Conservation (phyloP, 2,329 filamentous ascomycete species). For the Fusarium pilosicola region DNA sequence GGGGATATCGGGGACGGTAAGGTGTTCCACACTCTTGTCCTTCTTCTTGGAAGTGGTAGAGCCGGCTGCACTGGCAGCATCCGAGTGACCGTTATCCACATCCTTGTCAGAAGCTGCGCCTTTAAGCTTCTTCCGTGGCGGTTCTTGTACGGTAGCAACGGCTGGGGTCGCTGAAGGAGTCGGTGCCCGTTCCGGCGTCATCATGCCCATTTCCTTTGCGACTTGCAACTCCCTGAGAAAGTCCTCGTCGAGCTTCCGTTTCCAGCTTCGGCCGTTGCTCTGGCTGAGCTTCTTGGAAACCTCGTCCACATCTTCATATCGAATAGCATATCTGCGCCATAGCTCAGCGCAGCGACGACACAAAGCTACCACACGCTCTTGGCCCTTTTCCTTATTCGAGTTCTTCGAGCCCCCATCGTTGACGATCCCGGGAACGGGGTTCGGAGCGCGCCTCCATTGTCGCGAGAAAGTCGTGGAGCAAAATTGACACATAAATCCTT, state of each 20-base stretch:
- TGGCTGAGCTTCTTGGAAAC: constrained; percentile 86
- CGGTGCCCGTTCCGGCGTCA: constrained; percentile 56
- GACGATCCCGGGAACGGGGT: constrained; percentile 75
- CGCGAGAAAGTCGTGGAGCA: constrained; percentile 82
- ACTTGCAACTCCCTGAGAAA: constrained; percentile 77
- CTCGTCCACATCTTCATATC: constrained; percentile 95
- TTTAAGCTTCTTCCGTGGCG: constrained; percentile 74
- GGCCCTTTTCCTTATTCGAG: constrained; percentile 80
- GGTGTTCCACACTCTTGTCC: constrained; percentile 64
- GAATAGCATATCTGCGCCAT: constrained; percentile 95
- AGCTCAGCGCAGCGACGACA: constrained; percentile 91
- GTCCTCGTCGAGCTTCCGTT: constrained; percentile 91
- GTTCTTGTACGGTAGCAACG: constrained; percentile 55
- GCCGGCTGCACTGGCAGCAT: constrained; percentile 55
- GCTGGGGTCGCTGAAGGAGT: constrained; percentile 44
- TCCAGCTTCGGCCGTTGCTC: constrained; percentile 83
- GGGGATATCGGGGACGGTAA: constrained; percentile 78
- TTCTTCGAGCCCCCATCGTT: constrained; percentile 66
- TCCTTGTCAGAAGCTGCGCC: constrained; percentile 62
- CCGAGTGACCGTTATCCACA: constrained; percentile 57
- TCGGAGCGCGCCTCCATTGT: constrained; percentile 92
- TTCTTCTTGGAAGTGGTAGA: constrained; percentile 64
- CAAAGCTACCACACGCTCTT: constrained; percentile 80
- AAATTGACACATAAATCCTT: constrained; percentile 92
- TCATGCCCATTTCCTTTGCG: constrained; percentile 67